These are phyloP conservation scores for Halophytophthora polymorphica DNA, from an alignment of 352 stramenopile species.

Conservation along the genomic window DNA sequence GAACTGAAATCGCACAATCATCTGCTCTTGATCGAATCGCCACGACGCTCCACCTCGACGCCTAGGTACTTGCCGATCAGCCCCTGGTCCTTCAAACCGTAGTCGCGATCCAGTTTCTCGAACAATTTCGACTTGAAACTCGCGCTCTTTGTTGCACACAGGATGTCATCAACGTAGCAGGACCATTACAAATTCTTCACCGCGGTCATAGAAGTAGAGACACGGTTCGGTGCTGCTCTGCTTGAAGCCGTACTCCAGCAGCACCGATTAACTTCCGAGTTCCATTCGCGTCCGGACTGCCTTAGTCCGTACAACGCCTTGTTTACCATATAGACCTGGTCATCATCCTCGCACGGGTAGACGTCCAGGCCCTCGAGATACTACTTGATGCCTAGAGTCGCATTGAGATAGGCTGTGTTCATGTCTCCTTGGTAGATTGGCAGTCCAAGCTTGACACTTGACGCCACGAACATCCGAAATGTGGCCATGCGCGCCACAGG, in stretches of 20 bases:
- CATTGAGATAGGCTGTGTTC: conserved; percentile 15
- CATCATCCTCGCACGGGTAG: conserved; percentile 11
- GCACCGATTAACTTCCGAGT: conserved; percentile 16
- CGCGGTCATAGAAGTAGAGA: conserved; percentile 11
- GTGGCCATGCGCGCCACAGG: conserved; percentile 7
- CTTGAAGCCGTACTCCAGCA: conserved; percentile 10
- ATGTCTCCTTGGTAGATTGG: conserved; percentile 11
- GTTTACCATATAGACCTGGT: conserved; percentile 9
- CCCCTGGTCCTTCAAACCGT: conserved; percentile 27
- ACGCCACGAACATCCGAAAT: conserved; percentile 7
- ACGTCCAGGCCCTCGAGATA: conserved; percentile 10
- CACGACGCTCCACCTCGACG: conserved; percentile 11
- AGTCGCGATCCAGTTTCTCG: conserved; percentile 8
- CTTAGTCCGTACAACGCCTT: conserved; percentile 19
- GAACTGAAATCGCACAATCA: conserved; percentile 9
- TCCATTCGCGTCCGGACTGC: conserved; percentile 18
- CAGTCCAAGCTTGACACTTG: conserved; percentile 2
- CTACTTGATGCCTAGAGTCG: conserved; percentile 7
- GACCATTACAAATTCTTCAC: conserved; percentile 11
- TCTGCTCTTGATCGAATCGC: conserved; percentile 5
- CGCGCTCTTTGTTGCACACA: conserved; percentile 21
- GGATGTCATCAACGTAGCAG: conserved; percentile 25
- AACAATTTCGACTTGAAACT: conserved; percentile 18
- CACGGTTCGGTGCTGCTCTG: conserved; percentile 13
- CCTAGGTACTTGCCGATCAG: conserved; percentile 8